These are phyloP conservation scores for Psilocybe mexicana DNA, from an alignment of 1,284 basidiomycete genomes.

Conservation along the genomic window DNA sequence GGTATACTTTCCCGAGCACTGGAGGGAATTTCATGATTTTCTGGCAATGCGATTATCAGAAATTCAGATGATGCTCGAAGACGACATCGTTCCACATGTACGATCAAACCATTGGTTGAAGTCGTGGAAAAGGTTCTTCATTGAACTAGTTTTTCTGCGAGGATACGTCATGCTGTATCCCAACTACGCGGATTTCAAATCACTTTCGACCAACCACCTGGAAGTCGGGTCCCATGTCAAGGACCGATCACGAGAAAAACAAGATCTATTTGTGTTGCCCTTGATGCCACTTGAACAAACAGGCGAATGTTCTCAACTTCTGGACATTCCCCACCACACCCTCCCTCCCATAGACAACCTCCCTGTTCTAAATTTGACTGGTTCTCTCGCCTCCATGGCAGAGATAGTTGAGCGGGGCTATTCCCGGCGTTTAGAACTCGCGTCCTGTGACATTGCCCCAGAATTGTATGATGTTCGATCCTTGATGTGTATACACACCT, in stretches of 20 bases:
- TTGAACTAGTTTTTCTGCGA: conserved; percentile 76
- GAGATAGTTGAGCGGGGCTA: conserved; percentile 35
- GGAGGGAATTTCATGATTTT: conserved; percentile 82
- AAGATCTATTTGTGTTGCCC: conserved; percentile 65
- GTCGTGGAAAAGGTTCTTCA: conserved; percentile 88
- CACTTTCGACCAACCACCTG: conserved; percentile 83
- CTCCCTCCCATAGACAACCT: conserved; percentile 57
- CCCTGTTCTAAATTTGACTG: conserved; percentile 73
- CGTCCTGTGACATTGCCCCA: conserved; percentile 21
- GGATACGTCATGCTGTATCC: conserved; percentile 88
- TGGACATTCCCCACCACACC: conserved; percentile 55
- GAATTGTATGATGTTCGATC: conserved; percentile 25
- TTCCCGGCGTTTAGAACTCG: conserved; percentile 26
- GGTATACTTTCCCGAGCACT: conserved; percentile 82
- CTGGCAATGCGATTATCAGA: conserved; percentile 66
- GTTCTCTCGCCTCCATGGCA: conserved; percentile 48
- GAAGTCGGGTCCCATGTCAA: conserved; percentile 81
- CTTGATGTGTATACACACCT: conserved; percentile 26
- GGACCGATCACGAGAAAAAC: conserved; percentile 56
- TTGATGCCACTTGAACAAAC: conserved; percentile 51
- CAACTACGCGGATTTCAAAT: conserved; percentile 68
- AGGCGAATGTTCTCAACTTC: conserved; percentile 35
- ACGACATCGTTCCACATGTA: conserved; percentile 63
- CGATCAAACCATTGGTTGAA: conserved; percentile 78
- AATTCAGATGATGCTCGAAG: conserved; percentile 40